Evolutionary conservation across 768 basidiomycete genomes (phyloP).

Genomic region (Tricholoma sp.): DNA sequence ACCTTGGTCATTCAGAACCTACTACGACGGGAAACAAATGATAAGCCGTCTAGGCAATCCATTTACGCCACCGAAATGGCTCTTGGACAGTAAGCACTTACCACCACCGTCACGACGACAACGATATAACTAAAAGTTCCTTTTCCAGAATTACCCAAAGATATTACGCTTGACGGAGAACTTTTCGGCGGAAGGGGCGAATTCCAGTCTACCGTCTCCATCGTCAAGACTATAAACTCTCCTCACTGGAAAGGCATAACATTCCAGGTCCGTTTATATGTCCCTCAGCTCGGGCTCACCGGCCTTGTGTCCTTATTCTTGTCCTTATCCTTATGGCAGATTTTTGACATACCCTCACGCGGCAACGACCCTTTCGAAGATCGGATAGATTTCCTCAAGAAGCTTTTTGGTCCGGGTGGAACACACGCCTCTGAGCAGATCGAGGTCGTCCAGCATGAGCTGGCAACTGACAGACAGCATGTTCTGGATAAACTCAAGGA

Average conservation of each 20-base stretch:
- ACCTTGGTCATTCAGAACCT: slow-evolving; percentile 32
- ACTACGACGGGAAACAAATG: slow-evolving; percentile 48
- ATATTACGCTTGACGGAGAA: slow-evolving; percentile 54
- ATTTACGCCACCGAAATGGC: slow-evolving; percentile 53
- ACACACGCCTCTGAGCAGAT: slow-evolving; percentile 38
- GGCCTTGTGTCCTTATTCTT: too few relatives aligned
- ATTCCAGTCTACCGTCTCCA: slow-evolving; percentile 54
- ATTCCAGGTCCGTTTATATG: slow-evolving; percentile 42
- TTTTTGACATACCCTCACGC: slow-evolving; percentile 54
- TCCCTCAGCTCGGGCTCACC: too few relatives aligned
- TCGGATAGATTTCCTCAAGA: slow-evolving; percentile 38
- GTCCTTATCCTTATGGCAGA: slow-evolving; percentile 23
- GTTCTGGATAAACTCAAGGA: slow-evolving; percentile 51
- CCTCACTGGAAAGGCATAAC: slow-evolving; percentile 51
- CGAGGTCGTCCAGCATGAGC: slow-evolving; percentile 42
- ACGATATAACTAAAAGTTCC: neutral
- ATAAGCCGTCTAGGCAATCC: slow-evolving; percentile 54
- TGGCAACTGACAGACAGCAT: slow-evolving; percentile 41
- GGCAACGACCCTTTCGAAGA: slow-evolving; percentile 45
- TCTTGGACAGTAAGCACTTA: slow-evolving; percentile 43
- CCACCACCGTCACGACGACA: too few relatives aligned
- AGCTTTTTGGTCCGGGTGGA: slow-evolving; percentile 43
- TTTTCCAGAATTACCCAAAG: slow-evolving; percentile 44
- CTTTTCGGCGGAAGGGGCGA: slow-evolving; percentile 52
- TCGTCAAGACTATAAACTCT: slow-evolving; percentile 54